phyloP scores from a whole-genome alignment of 768 basidiomycete genomes.

The Pleurotus platypus region DNA sequence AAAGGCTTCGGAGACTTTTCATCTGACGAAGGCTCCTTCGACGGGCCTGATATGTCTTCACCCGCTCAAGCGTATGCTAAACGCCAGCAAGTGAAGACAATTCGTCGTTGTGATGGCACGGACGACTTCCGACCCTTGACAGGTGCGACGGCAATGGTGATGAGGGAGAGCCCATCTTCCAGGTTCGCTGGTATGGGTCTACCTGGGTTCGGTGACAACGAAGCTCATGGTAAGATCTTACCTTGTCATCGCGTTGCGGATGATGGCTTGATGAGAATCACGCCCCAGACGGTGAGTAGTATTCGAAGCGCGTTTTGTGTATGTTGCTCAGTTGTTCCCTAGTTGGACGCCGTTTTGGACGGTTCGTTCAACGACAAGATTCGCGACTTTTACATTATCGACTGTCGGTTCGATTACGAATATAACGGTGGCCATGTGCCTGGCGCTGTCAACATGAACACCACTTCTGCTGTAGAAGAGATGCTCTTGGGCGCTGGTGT shows the following conservation, averaged over 20 bases:
- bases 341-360: conserved; percentile 78
- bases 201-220: conserved; percentile 90
- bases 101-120: conserved; percentile 77
- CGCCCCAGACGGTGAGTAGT: conserved; percentile 64
- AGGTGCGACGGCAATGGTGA: conserved; percentile 54
- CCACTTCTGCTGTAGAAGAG: conserved; percentile 73
- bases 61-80: conserved; percentile 80
- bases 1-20: conserved; percentile 48
- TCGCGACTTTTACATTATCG: conserved; percentile 75
- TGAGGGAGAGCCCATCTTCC: conserved; percentile 55
- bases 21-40: conserved; percentile 59
- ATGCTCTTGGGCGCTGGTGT: conserved; percentile 61
- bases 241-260: conserved; percentile 93
- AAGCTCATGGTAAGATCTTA: conserved; percentile 87
- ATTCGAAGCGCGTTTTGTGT: not conserved
- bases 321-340: conserved; percentile 13
- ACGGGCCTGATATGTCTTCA: conserved; percentile 69
- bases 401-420: conserved; percentile 98
- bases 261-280: conserved; percentile 93
- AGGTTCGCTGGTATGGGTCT: conserved; percentile 59
- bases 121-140: conserved; percentile 76
- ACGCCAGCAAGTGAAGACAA: conserved; percentile 73
- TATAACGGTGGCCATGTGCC: conserved; percentile 90
- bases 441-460: conserved; percentile 90
- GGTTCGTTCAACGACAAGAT: conserved; percentile 69